Base-by-base conservation (phyloP, 495 filamentous ascomycete genomes). In the Alectoria sarmentosa region DNA sequence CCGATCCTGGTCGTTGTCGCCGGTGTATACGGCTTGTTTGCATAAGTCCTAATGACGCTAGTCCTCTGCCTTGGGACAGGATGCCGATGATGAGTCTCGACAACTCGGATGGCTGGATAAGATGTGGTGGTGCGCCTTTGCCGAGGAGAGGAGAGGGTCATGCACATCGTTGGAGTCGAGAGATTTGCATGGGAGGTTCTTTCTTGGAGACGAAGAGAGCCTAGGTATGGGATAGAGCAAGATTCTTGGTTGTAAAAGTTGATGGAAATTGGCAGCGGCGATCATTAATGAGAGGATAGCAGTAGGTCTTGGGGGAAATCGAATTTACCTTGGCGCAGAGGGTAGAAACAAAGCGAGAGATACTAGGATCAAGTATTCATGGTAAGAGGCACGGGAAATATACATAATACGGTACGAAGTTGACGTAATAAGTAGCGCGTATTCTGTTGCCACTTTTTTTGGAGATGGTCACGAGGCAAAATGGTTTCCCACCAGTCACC, bases 1-100 rank as follows among this genome's bases (percentile, higher is more conserved):
- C 79, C 19, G 30, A 55, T 76, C 37, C 73, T 89, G 36, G 79
- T 80, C 65, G 67, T 88, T 41, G 88, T 87, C 72, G 62, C 86
- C 15, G 84, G 86, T 14, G 19, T 63, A 21, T 46, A 39, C 21
- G 63, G 63, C 32, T 30, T 44, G 39, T 32, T 41, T 14, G 58
- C 59, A 21, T 62, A 61, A 38, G 46, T 62, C 38, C 44, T 65
- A 4, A n/a, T 65, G 21, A 65, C 63, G 2, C 52, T 65, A 8
- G 49, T 65, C 42, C 42, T 52, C 28, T 32, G 65, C 23, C 42
- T 30, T 14, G 63, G 49, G 38, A 63, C 52, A 21, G 49, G 63
- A 48, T 42, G 56, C 14, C 56, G 62, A 32, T 63, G 66, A 13
- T 54, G 59, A 17, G 66, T 68, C 59, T 68, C 66, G 49, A 68